Base-by-base conservation (phyloP, 768 basidiomycete species). In the Suillus tomentosus region DNA sequence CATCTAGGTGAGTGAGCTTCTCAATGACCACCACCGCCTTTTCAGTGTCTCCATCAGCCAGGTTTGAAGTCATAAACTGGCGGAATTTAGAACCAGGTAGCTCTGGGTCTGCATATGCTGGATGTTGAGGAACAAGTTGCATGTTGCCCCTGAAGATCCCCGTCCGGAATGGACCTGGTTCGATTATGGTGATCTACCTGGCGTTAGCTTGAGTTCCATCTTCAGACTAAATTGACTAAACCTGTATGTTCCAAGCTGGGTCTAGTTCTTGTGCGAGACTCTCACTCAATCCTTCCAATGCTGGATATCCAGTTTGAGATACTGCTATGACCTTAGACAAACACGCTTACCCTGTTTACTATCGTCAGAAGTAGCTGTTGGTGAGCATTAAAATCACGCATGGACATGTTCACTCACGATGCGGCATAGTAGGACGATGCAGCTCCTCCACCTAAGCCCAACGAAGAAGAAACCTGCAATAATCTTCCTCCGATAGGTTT, bases 401-500 rank as follows among this genome's bases (percentile, higher is more conserved):
- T 43, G n/a, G 11, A 5, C 39, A 58, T 42, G 17, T 13, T 42
- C 3, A 54, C 68, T 61, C 40, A 77, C 74, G 69, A 59, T 22
- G 75, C 76, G 37, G 68, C 50, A 60, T 77, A 78, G 39, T 71
- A 62, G 14, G 68, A 68, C 3, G 58, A 60, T 4, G 56, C 66
- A 3, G 71, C 55, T 0, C 0, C 0, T 9, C 68, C 67, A 4
- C 2, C 2, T 22, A 78, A 19, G 0, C 72, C 79, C 19, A 65
- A 3, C 17, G 65, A 62, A 10, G 77, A 78, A 3, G 74, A 76
- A 55, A 72, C 59, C 51, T 81, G 78, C n/a, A 80, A 65, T 1
- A 80, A 67, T 17, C 71, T 73, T 3, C 79, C 79, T 0, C 78
- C 77, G 7, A 22, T 64, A 13, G 79, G 74, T 10, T 73, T 66